Evolutionary conservation across 1,284 basidiomycete genomes (phyloP).

Genomic region (Agaricales sp.): DNA sequence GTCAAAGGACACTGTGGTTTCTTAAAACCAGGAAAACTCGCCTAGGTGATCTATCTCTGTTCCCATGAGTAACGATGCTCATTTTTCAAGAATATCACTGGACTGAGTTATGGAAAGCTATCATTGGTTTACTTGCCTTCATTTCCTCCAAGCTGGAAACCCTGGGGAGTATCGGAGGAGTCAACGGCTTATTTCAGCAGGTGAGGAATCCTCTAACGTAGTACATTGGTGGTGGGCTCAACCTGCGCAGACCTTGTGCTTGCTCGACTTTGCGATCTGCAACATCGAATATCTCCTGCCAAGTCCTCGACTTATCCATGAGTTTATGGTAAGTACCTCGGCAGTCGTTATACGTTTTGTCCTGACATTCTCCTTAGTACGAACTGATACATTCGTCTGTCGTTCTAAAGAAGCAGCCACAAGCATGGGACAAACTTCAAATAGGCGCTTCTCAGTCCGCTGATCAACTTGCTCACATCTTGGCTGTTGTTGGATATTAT

Average conservation of each 20-base stretch:
- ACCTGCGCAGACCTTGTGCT: constrained; percentile 29
- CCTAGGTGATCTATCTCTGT: constrained; percentile 29
- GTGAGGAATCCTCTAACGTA: constrained; percentile 20
- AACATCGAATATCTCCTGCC: constrained; percentile 41
- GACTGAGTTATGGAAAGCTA: constrained; percentile 48
- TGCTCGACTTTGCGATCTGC: constrained; percentile 36
- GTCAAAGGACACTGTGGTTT: constrained; percentile 43
- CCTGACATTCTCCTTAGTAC: constrained; percentile 29
- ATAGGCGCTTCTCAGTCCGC: constrained; percentile 15
- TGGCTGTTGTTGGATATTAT: constrained; percentile 37
- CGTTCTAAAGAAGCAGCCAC: constrained; percentile 34
- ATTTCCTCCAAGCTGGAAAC: constrained; percentile 39
- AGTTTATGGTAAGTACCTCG: constrained; percentile 40
- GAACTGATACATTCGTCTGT: constrained; percentile 47
- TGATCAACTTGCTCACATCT: constrained; percentile 30
- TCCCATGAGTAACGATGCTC: too few species aligned
- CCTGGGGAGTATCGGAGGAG: constrained; percentile 35
- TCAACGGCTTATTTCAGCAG: constrained; percentile 41
- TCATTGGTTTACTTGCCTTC: constrained; percentile 44
- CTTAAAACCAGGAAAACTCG: constrained; percentile 39
- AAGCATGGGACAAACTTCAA: constrained; percentile 28
- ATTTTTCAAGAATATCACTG: constrained; percentile 44
- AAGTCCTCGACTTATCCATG: constrained; percentile 40
- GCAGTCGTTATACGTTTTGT: background rate
- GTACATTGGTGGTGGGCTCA: constrained; percentile 1